Percentiles rank a stretch among this genome's conserved stretches.
Evolutionary conservation across 768 basidiomycete genomes (phyloP).

Genomic region (Mycena capillaripes): DNA sequence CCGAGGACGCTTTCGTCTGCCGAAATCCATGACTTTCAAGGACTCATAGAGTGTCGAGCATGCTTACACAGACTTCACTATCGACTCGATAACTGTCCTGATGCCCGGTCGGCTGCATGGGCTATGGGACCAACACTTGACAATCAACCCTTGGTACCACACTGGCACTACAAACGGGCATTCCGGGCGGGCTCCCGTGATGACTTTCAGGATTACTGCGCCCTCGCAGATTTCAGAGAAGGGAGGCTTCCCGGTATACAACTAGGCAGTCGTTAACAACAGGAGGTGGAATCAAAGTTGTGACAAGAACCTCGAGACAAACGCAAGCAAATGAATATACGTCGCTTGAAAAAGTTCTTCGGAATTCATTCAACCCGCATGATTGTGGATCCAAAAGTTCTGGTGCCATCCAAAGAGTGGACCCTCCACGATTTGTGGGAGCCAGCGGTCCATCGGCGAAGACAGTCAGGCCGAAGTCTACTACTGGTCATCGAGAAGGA

Average conservation of each 20-base stretch:
- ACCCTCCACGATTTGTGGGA: constrained; percentile 27
- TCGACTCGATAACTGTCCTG: constrained; percentile 5
- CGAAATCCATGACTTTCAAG: neutral
- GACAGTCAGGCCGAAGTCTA: constrained; percentile 38
- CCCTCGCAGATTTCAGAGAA: constrained; percentile 16
- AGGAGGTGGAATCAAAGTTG: neutral
- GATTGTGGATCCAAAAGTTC: constrained; percentile 28
- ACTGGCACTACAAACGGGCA: neutral
- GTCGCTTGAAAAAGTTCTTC: constrained; percentile 29
- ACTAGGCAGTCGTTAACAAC: neutral
- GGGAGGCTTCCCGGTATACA: constrained; percentile 23
- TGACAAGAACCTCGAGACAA: constrained; percentile 28
- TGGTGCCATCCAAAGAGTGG: constrained; percentile 34
- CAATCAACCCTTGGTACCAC: constrained; percentile 7
- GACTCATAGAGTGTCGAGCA: neutral
- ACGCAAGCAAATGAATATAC: constrained; percentile 36
- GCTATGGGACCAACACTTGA: neutral
- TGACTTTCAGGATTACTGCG: constrained; percentile 9
- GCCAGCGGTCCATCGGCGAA: constrained; percentile 24
- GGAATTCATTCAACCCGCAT: constrained; percentile 6
- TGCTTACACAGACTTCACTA: constrained; percentile 18
- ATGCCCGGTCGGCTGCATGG: constrained; percentile 12
- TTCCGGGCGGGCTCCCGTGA: constrained; percentile 13
- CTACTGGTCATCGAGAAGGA: constrained; percentile 35
- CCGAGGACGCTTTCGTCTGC: constrained; percentile 1